These are phyloP conservation scores for Delonix regia DNA, from an alignment of 306 rosid species.

Conservation along the genomic window DNA sequence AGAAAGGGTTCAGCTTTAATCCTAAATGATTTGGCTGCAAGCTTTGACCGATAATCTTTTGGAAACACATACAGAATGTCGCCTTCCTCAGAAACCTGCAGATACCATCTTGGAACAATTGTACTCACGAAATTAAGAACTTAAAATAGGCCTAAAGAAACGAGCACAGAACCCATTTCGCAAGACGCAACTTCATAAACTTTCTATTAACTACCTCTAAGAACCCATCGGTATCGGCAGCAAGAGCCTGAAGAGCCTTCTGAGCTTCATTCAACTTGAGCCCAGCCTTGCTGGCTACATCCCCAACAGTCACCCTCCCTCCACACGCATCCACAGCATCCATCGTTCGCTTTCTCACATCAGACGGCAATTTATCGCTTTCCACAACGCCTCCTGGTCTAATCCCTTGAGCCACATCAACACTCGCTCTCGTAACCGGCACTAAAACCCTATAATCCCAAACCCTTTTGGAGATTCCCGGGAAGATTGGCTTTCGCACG, in stretches of 20 bases:
- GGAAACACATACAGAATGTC: conserved; percentile 90
- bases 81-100: conserved; percentile 95
- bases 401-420: conserved; percentile 51
- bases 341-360: conserved; percentile 92
- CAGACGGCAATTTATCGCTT: conserved; percentile 68
- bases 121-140: conserved; percentile 51
- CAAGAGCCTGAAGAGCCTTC: conserved; percentile 90
- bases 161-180: not conserved
- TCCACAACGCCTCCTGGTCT: conserved; percentile 79
- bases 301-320: conserved; percentile 89
- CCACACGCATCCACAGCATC: conserved; percentile 85
- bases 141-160: conserved; percentile 25
- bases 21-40: conserved; percentile 76
- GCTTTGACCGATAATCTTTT: conserved; percentile 82
- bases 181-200: not conserved
- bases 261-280: conserved; percentile 82
- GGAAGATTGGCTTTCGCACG: conserved; percentile 43
- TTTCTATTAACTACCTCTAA: conserved; percentile 63
- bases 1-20: conserved; percentile 77
- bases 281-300: conserved; percentile 88
- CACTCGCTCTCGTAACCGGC: conserved; percentile 49
- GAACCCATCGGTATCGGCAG: conserved; percentile 86
- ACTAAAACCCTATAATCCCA: conserved; percentile 51
- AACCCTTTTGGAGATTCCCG: conserved; percentile 33
- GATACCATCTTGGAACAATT: conserved; percentile 61